Evolutionary conservation across 257 asterid species (phyloP), one percentile per base, ranked within the genome.

Genomic region (Salvia miltiorrhiza): DNA sequence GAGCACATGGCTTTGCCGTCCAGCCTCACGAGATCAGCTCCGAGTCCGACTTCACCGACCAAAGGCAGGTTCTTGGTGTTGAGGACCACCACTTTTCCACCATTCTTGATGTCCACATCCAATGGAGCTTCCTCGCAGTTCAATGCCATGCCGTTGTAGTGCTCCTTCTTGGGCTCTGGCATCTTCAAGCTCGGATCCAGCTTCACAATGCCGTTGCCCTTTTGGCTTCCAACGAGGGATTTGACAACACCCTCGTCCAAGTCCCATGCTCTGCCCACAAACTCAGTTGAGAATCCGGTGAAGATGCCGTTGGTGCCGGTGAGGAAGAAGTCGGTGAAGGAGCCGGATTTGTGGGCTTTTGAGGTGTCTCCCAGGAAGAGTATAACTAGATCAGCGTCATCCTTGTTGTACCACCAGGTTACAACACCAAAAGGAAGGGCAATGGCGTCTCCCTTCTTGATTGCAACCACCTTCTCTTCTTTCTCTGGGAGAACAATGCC

Each of bases 401-500:
- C 89, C 64, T 87, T 86, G 93, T 92, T 92, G 83, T 81, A 86
- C 90, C 93, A 89, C 95, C 98, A 92, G 44, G 92, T 84, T 24
- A 86, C 90, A 4, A 86, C 94, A 2, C 98, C 98, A 60, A 92
- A 92, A 16, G 98, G 98, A 12, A 92, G 82, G 43, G 96, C 98
- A 35, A 92, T 72, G 33, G 96, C 82, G 21, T 92, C 98, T 5
- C 96, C 98, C 75, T 79, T 86, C 87, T 89, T 92, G 68, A 92
- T 89, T n/a, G 95, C 79, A 3, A 89, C 60, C 13, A 87, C 93
- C 86, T 87, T 92, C 44, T 89, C 97, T 67, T 89, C 97, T 67
- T 92, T 81, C 83, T 84, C 98, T 0, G 96, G 92, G 57, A 84
- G 95, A 65, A 92, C 85, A 35, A 92, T 77, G 50, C 98, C 98